These are phyloP conservation scores for Quercus lobata DNA, from an alignment of 331 rosid genomes.

Conservation along the genomic window DNA sequence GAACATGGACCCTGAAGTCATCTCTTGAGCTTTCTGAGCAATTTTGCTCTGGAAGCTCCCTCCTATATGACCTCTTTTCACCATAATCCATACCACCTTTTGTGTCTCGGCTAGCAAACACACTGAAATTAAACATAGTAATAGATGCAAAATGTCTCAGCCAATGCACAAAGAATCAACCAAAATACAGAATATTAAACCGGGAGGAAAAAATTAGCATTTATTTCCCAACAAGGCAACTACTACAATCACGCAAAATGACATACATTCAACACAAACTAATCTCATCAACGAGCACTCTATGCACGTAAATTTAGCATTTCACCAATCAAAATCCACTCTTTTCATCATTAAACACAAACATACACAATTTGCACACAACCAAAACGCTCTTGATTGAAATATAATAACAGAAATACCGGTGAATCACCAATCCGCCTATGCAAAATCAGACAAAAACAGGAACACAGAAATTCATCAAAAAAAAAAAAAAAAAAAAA, in stretches of 20 bases:
- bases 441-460: background rate
- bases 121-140: slow-evolving; percentile 30
- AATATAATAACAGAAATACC: background rate
- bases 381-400: background rate
- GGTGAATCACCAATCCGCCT: background rate
- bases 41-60: slow-evolving; percentile 21
- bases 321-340: background rate
- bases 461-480: background rate
- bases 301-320: background rate
- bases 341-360: background rate
- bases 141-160: background rate
- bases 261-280: background rate
- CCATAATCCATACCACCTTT: slow-evolving; percentile 25
- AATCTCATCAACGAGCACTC: background rate
- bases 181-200: background rate
- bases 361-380: background rate
- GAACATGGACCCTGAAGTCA: slow-evolving; percentile 34
- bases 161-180: background rate
- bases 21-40: slow-evolving; percentile 12
- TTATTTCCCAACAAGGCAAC: background rate
- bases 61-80: slow-evolving; percentile 32
- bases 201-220: background rate
- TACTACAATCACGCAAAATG: background rate
- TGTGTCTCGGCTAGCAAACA: slow-evolving; percentile 31
- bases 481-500: background rate